Evolutionary conservation across 192 early-diverging fungal species (phyloP).

Genomic region (Mortierella hygrophila): DNA sequence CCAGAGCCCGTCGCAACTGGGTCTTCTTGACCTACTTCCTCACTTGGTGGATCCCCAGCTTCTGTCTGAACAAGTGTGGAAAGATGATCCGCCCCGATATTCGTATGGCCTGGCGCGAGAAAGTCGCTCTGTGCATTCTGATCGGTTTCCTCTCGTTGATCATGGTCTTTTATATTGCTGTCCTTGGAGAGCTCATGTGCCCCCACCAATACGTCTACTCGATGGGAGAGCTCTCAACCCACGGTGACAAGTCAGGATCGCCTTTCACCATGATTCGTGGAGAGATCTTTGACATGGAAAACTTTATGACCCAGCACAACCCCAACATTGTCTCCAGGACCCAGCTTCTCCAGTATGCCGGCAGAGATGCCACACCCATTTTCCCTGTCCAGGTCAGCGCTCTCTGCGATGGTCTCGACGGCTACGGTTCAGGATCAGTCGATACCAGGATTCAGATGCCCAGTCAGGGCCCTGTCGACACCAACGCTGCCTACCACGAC

Average conservation of each 20-base stretch:
- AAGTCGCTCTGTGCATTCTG: slow-evolving; percentile 91
- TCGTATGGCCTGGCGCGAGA: slow-evolving; percentile 97
- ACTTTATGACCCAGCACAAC: slow-evolving; percentile 70
- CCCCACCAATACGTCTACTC: slow-evolving; percentile 82
- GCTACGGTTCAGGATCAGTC: slow-evolving; percentile 60
- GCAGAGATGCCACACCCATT: slow-evolving; percentile 70
- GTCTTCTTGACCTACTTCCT: slow-evolving; percentile 82
- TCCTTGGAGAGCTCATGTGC: slow-evolving; percentile 81
- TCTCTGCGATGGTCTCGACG: slow-evolving; percentile 69
- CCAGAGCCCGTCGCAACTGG: slow-evolving; percentile 83
- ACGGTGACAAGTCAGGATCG: slow-evolving; percentile 39
- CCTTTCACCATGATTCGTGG: slow-evolving; percentile 82
- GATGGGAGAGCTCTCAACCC: slow-evolving; percentile 66
- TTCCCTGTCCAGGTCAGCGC: slow-evolving; percentile 78
- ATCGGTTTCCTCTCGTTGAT: slow-evolving; percentile 82
- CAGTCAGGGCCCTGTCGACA: slow-evolving; percentile 63
- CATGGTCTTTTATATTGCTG: slow-evolving; percentile 89
- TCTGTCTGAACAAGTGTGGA: slow-evolving; percentile 75
- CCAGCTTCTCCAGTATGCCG: slow-evolving; percentile 69
- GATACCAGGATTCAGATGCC: slow-evolving; percentile 61
- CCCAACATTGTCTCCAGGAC: slow-evolving; percentile 57
- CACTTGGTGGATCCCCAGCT: slow-evolving; percentile 89
- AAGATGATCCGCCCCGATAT: slow-evolving; percentile 84
- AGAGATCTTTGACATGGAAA: slow-evolving; percentile 84
- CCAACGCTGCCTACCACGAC: slow-evolving; percentile 76